These are phyloP conservation scores for Lentinula lateritia DNA, from an alignment of 768 basidiomycete genomes.

Conservation along the genomic window DNA sequence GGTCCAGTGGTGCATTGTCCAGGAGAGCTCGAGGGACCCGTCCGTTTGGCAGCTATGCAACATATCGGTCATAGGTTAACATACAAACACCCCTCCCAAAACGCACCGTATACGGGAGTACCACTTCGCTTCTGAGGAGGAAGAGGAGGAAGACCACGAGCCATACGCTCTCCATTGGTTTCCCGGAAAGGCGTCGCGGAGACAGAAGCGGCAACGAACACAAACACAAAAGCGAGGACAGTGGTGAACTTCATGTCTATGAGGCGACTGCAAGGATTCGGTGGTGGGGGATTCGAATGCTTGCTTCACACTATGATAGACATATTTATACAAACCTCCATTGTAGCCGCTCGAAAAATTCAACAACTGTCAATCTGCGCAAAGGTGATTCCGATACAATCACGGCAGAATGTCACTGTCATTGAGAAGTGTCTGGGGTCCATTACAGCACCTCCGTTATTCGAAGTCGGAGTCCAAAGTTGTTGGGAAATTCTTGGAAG, in stretches of 20 bases:
- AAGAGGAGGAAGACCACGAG: constrained; percentile 46
- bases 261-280: constrained; percentile 4
- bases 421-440: neutral
- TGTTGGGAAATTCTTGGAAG: neutral
- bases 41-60: constrained; percentile 27
- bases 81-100: too few relatives aligned
- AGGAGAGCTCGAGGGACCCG: constrained; percentile 29
- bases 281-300: neutral
- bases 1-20: constrained; percentile 33
- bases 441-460: neutral
- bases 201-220: constrained; percentile 30
- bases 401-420: neutral
- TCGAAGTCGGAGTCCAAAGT: too few relatives aligned
- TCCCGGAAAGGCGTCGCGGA: constrained; percentile 24
- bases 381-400: neutral
- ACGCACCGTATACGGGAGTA: constrained; percentile 26
- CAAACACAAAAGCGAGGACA: constrained; percentile 31
- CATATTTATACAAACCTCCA: neutral
- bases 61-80: neutral
- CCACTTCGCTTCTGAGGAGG: constrained; percentile 34
- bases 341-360: neutral
- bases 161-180: constrained; percentile 49
- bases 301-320: neutral
- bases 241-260: constrained; percentile 34
- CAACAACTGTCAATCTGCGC: too few relatives aligned